phyloP scores from a whole-genome alignment of 179 eudicot species.

The Nepenthes alata region DNA sequence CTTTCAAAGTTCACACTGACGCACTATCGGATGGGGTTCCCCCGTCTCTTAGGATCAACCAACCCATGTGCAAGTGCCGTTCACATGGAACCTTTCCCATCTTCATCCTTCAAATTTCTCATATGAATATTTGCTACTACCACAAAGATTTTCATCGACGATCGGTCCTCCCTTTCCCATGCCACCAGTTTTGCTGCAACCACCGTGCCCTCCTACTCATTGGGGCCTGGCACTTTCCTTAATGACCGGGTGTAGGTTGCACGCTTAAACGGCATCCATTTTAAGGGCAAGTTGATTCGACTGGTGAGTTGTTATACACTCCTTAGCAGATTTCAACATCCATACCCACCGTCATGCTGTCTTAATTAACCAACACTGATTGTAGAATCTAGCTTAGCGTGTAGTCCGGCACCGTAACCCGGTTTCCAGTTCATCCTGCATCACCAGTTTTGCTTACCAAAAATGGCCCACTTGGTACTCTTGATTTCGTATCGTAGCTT shows the following conservation, averaged over 20 bases:
- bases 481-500: no score
- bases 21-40: neutral
- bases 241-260: neutral
- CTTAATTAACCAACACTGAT: no score
- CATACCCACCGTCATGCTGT: no score
- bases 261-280: no score
- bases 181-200: neutral
- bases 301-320: no score
- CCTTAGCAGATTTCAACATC: no score
- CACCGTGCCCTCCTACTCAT: neutral
- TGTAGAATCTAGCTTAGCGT: no score
- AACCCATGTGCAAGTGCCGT: conserved; percentile 31
- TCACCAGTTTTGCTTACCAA: no score
- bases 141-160: neutral
- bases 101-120: conserved; percentile 32
- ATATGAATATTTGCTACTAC: conserved; percentile 7
- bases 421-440: no score
- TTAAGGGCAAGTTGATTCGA: no score
- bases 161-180: neutral
- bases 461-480: no score
- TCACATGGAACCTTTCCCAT: conserved; percentile 47
- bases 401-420: no score
- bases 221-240: neutral
- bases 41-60: neutral
- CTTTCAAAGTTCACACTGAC: neutral